These are phyloP conservation scores for Aspergillus sclerotiicarbonarius DNA, from an alignment of 495 filamentous ascomycete species.

Conservation along the genomic window DNA sequence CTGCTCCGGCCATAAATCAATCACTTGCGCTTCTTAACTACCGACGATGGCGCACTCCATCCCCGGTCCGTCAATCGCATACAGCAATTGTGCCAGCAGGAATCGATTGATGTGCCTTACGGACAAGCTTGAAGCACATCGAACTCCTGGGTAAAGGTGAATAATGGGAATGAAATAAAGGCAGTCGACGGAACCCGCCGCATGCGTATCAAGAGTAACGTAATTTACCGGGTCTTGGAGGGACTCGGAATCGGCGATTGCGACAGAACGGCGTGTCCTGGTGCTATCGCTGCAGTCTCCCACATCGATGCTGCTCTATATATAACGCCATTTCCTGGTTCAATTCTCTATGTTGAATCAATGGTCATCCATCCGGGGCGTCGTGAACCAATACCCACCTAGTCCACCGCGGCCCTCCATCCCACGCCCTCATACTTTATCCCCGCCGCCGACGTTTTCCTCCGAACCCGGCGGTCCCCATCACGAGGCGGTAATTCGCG, in stretches of 20 bases:
- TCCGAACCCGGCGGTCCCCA: conserved; percentile 43
- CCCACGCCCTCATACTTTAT: conserved; percentile 5
- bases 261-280: conserved; percentile 15
- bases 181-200: not conserved
- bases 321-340: not conserved
- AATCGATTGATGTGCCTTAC: too few species aligned
- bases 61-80: too few species aligned
- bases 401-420: conserved; percentile 6
- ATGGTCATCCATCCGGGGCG: not conserved
- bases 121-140: too few species aligned
- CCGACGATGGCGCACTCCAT: too few species aligned
- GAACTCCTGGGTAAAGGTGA: too few species aligned
- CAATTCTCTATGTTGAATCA: not conserved
- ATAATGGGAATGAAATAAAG: too few species aligned
- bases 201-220: not conserved
- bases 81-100: too few species aligned
- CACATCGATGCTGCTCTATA: not conserved
- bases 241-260: conserved; percentile 14
- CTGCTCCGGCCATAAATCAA: too few species aligned
- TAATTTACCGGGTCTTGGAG: not conserved
- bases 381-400: not conserved
- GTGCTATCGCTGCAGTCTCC: not conserved
- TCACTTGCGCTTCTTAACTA: too few species aligned
- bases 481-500: conserved; percentile 12
- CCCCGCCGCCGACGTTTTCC: conserved; percentile 24